phyloP scores from a whole-genome alignment of 179 eudicot genomes.

The Camellia oleifera region DNA sequence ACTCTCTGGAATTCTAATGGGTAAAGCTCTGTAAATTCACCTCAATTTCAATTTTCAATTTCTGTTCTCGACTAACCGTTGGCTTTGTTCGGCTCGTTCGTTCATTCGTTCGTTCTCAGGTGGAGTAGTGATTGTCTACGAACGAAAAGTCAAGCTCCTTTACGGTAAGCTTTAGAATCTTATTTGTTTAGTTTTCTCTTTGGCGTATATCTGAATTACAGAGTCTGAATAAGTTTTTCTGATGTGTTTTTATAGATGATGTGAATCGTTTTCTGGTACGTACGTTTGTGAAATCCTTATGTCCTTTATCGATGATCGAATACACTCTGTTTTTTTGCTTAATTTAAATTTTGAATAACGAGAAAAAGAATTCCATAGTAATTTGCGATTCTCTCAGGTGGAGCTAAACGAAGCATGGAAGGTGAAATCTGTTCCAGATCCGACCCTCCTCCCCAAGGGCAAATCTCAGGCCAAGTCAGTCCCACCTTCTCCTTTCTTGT shows the following conservation, averaged over 20 bases:
- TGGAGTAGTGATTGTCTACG: slow-evolving; percentile 92
- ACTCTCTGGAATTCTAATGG: slow-evolving; percentile 96
- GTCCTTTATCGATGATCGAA: not conserved
- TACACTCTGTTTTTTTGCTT: not conserved
- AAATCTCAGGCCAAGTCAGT: slow-evolving; percentile 85
- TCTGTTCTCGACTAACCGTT: not conserved
- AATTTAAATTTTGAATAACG: not conserved
- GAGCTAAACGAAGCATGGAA: slow-evolving; percentile 97
- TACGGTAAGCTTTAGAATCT: slow-evolving; percentile 43
- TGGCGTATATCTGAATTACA: not conserved
- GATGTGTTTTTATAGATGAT: slow-evolving; percentile 55
- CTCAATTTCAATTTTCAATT: slow-evolving; percentile 9
- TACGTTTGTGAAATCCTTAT: not conserved
- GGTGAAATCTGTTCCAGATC: slow-evolving; percentile 62
- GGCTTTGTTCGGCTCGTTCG: not conserved
- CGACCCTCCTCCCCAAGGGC: slow-evolving; percentile 78
- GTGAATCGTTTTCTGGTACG: slow-evolving; percentile 88
- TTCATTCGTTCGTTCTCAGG: slow-evolving; percentile 41
- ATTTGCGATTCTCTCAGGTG: slow-evolving; percentile 36
- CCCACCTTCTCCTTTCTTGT: slow-evolving; percentile 1
- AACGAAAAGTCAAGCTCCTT: slow-evolving; percentile 81
- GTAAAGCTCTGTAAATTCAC: slow-evolving; percentile 29
- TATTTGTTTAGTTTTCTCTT: not conserved
- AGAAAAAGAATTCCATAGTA: not conserved
- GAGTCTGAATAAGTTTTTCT: not conserved